Conservation (phyloP, 768 basidiomycete genomes). For the Zangia roseola region DNA sequence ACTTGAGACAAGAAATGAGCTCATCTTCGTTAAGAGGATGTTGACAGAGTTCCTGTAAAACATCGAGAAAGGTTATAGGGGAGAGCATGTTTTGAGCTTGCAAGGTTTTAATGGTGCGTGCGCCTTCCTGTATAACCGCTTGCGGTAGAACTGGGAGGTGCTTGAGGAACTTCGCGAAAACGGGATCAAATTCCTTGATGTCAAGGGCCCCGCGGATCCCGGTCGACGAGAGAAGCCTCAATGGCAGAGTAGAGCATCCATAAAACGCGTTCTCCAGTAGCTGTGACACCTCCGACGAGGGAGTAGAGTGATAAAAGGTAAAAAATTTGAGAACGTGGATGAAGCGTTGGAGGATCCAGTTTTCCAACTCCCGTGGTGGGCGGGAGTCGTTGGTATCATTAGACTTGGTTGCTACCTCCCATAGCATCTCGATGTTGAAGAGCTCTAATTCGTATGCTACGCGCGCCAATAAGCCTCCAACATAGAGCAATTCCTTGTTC, state of each 20-base stretch:
- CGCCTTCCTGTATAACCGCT: conserved; percentile 52
- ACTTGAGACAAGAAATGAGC: conserved; percentile 78
- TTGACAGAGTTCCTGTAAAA: conserved; percentile 70
- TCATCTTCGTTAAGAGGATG: conserved; percentile 72
- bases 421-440: conserved; percentile 52
- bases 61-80: conserved; percentile 77
- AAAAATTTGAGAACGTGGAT: conserved; percentile 88
- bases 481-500: conserved; percentile 86
- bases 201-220: conserved; percentile 67
- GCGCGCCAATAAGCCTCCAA: conserved; percentile 81
- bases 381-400: conserved; percentile 26
- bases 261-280: conserved; percentile 81
- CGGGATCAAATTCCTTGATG: conserved; percentile 71
- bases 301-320: conserved; percentile 85
- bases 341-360: conserved; percentile 56
- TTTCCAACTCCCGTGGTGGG: conserved; percentile 42
- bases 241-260: conserved; percentile 48
- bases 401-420: conserved; percentile 48
- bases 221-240: conserved; percentile 73
- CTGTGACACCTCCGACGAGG: conserved; percentile 72
- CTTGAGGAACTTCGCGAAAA: conserved; percentile 74
- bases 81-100: conserved; percentile 65
- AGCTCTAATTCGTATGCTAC: conserved; percentile 86
- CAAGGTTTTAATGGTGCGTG: conserved; percentile 59
- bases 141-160: conserved; percentile 72